Evolutionary conservation across 2,329 filamentous ascomycete genomes (phyloP).

Genomic region (Monosporascus sp.): DNA sequence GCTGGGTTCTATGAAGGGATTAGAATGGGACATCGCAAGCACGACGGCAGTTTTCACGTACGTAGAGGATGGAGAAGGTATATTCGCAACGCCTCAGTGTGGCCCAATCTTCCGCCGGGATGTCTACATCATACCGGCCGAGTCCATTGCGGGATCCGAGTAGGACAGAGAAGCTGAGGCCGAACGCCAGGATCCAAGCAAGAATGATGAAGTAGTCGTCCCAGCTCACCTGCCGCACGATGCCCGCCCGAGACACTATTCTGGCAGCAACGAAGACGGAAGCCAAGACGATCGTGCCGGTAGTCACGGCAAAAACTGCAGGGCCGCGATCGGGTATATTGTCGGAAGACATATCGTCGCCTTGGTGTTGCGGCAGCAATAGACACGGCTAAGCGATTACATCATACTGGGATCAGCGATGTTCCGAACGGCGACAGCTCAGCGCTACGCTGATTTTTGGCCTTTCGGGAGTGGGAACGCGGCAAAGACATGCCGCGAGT

Average conservation of each 20-base stretch:
- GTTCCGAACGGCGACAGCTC: background rate
- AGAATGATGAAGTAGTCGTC: conserved; percentile 80
- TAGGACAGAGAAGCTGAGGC: conserved; percentile 62
- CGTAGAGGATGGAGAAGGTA: conserved; percentile 60
- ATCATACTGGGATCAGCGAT: background rate
- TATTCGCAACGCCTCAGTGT: conserved; percentile 57
- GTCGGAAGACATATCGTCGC: conserved; percentile 14
- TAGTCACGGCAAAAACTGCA: conserved; percentile 66
- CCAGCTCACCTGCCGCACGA: conserved; percentile 66
- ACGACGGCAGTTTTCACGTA: conserved; percentile 28
- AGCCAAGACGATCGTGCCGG: conserved; percentile 62
- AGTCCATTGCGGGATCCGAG: conserved; percentile 60
- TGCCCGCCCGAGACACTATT: conserved; percentile 65
- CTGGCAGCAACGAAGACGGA: conserved; percentile 72
- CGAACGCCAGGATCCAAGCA: conserved; percentile 71
- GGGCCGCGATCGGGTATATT: conserved; percentile 44
- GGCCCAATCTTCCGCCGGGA: conserved; percentile 43
- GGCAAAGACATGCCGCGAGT: background rate
- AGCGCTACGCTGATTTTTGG: too few species aligned
- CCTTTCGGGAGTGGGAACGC: background rate
- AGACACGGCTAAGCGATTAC: background rate
- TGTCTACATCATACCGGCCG: conserved; percentile 61
- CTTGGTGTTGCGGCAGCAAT: conserved; percentile 19
- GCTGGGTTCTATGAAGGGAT: conserved; percentile 65
- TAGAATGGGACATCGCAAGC: conserved; percentile 3